Base-by-base conservation (phyloP, 768 basidiomycete species). In the Heimioporus sp. region DNA sequence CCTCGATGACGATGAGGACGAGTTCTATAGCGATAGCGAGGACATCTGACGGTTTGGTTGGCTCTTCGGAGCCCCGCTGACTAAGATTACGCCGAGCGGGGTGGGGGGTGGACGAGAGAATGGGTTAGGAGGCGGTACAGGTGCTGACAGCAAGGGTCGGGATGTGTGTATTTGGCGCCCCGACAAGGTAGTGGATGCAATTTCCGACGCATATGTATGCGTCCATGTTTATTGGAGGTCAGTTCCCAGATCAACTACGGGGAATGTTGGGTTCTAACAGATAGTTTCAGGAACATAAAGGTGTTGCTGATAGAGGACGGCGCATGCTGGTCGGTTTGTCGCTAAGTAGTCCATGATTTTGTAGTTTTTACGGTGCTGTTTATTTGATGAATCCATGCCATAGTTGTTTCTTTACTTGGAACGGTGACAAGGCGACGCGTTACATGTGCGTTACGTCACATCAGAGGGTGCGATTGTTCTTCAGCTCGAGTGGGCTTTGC, bases 41-140 rank as follows among this genome's bases (percentile, higher is more conserved):
- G 86, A 76, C 60, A 80, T 92, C 76, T 92, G 90, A 92, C 91
- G 81, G 76, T 84, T 73, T 76, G 83, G 88, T 77, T 65, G 88
- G 90, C 90, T 92, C 89, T 74, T 69, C 59, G 87, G 89, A 88
- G 89, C 88, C 86, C 78, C 77, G 74, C 74, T 79, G 70, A 75
- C 65, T 65, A 60, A 78, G 77, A 81, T 76, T 43, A 83, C 82
- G 83, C 73, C 83, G 73, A 79, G 87, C 70, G 85, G 81, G 82
- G 86, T 58, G 76, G 78, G 24, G 56, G 59, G 77, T 72, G 28
- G 51, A 40, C 17, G 42, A 38, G 35, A 47, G 40, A 19, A 48
- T 48, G 43, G 53, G 47, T 30, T 17, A 34, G 48, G 53, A 41
- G 42, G 40, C 34, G 10, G 39, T 3, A 11, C 40, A 35, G 39